Conservation (phyloP, 1,284 basidiomycete genomes). For the Apiotrichum akiyoshidainum region DNA sequence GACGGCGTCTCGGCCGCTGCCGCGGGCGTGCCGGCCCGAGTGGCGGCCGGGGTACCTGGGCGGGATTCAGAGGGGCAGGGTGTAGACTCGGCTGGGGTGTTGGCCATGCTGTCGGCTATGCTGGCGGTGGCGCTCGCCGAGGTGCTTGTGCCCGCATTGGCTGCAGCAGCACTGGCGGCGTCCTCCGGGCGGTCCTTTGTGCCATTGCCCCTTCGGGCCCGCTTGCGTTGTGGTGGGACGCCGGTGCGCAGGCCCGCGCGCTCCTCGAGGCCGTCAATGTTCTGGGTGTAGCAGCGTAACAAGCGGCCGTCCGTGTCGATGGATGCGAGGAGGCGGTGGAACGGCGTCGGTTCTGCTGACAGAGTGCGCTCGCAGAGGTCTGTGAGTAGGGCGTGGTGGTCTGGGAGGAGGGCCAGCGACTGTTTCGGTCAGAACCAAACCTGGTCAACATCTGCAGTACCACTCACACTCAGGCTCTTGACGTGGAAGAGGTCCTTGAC, state of each 20-base stretch:
- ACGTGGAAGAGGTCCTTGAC: constrained; percentile 91
- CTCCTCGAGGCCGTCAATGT: constrained; percentile 84
- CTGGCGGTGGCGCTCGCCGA: constrained; percentile 11
- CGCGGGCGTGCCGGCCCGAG: no score
- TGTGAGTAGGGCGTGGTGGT: constrained; percentile 72
- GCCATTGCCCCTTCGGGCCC: background rate
- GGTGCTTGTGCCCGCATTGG: background rate
- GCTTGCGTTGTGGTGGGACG: constrained; percentile 21
- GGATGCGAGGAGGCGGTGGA: constrained; percentile 70
- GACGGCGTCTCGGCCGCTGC: no score
- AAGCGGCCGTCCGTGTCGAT: constrained; percentile 75
- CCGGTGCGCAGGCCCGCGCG: constrained; percentile 69
- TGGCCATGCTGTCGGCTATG: constrained; percentile 2
- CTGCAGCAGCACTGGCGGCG: background rate
- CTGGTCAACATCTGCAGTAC: no score
- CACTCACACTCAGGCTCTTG: constrained; percentile 76
- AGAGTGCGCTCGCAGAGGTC: constrained; percentile 71
- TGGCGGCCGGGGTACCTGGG: no score
- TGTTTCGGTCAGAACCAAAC: constrained; percentile 4
- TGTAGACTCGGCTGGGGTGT: constrained; percentile 2
- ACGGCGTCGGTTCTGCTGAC: constrained; percentile 72
- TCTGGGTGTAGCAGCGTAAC: constrained; percentile 88
- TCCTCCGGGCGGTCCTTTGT: background rate
- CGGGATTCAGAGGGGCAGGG: no score
- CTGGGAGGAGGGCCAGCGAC: constrained; percentile 60